Base-by-base conservation (phyloP, 176 grass and related monocot species). In the Hordeum marinum region DNA sequence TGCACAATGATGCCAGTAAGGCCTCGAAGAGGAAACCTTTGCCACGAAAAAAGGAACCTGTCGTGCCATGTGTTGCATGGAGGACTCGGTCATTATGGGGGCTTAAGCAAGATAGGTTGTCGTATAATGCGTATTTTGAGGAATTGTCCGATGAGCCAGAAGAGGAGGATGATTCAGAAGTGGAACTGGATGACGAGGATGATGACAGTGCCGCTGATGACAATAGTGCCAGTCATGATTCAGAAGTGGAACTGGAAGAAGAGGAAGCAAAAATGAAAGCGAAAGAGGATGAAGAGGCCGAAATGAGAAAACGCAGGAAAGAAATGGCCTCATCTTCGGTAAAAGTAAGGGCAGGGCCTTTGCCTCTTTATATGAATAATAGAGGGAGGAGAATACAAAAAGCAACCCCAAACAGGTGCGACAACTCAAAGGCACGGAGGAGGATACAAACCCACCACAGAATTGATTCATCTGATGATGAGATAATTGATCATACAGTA, bases 101-200 rank as follows among this genome's bases (percentile, higher is more conserved):
- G 13, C 42, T 83, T 27, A 74, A 84, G n/a, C 83, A 84, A 62
- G 88, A 89, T 32, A 94, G 92, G 61, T 8, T 90, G 84, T 97
- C 88, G 11, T 97, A 97, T 62, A 84, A 83, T 37, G 70, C 88
- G 2, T 97, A 94, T 75, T 94, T 97, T 77, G 70, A 91, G 74
- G 79, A 63, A 39, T 68, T 93, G 59, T 90, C 88, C 50, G 95
- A 97, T 71, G 95, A 97, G 61, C 84, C 88, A 11, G 74, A 90
- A 68, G 90, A 93, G 70, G 92, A 94, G 18, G 91, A 85, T 5
- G 88, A 90, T 31, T 79, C 85, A 61, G 92, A 94, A 58, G 83
- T 83, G 24, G 92, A 91, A 60, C 78, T 88, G 40, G 87, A 92
- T 69, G 94, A 90, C 0, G 87, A 77, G 25, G 85, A 87, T 36